Evolutionary conservation across 176 grass and related monocot species (phyloP), one percentile per base, ranked within the genome.

Genomic region (Tillandsia leiboldiana): DNA sequence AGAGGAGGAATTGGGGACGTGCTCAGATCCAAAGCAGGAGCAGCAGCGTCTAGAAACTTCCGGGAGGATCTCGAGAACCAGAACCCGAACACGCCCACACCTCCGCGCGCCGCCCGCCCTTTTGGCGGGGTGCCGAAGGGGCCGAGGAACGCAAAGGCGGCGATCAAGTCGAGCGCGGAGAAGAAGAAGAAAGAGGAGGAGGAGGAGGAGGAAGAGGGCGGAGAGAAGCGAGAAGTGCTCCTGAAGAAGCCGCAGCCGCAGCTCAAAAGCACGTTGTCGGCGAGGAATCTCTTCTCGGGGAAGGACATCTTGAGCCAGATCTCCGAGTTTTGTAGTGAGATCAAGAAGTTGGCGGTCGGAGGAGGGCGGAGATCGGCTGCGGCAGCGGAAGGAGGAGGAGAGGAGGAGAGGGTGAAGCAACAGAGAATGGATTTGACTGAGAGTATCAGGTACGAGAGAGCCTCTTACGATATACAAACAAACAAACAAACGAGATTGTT

Each of bases 211-310:
- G 87, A 70, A 26, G 56, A 59, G 9, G 69, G 78, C 24, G 87
- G 82, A 73, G 78, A 70, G 74, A 84, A 99, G 81, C 8, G 22
- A 20, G 11, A 56, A 2, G 74, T 63, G 50, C 74, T 84, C 59
- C 77, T 83, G 48, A 56, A 80, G 63, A 84, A 76, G 65, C 51
- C 33, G 0, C 48, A 71, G 11, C 84, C 83, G 68, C 90, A 89
- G 75, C 94, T 89, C 63, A 93, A 70, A 81, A 99, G 90, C 83
- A 99, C 89, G 5, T 75, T 93, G 69, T 99, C 94, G 8, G 89
- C 87, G n/a, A 99, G 90, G 69, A 99, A 99, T 73, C 82, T 99
- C 57, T 99, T 99, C 75, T 88, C 94, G 42, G 89, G 89, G 18
- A 90, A 56, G 73, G 94, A 99, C 75, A 86, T 93, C 53, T 73